A percentile compares a stretch with the other conserved stretches of the same genome.
Conservation (phyloP, 495 filamentous ascomycete genomes). For the Trichoderma orchidacearum region DNA sequence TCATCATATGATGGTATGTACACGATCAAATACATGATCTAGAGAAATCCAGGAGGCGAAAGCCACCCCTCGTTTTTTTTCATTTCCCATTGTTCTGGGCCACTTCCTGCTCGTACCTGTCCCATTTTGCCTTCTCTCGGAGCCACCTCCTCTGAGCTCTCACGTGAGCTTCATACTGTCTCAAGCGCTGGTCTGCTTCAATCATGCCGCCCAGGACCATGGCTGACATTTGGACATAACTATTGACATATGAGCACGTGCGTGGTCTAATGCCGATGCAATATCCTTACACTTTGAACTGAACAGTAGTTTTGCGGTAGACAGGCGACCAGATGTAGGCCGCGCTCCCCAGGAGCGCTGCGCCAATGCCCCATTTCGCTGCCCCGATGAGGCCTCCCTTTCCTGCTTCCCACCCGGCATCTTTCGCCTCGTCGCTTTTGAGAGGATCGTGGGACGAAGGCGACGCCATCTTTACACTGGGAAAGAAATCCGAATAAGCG, state of each 20-base stretch:
- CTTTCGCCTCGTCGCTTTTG: constrained; percentile 42
- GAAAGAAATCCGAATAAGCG: background rate
- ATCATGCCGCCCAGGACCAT: constrained; percentile 81
- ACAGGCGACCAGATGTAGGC: constrained; percentile 52
- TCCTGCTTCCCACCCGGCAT: constrained; percentile 47
- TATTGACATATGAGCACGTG: constrained; percentile 12
- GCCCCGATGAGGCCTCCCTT: constrained; percentile 48
- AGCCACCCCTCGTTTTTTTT: background rate
- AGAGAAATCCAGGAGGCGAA: background rate
- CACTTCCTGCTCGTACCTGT: constrained; percentile 29
- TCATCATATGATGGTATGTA: background rate
- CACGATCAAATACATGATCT: background rate
- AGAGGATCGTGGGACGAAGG: constrained; percentile 16
- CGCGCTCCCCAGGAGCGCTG: constrained; percentile 38
- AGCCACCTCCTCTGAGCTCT: constrained; percentile 50
- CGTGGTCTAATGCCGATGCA: background rate
- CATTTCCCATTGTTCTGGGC: constrained; percentile 8
- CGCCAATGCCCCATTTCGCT: constrained; percentile 49
- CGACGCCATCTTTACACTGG: background rate
- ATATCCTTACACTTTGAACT: constrained; percentile 64
- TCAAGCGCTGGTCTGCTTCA: constrained; percentile 64
- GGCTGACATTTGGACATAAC: constrained; percentile 72
- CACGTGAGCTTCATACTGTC: constrained; percentile 48
- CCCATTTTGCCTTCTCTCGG: constrained; percentile 49
- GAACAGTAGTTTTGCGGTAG: constrained; percentile 70